These are phyloP conservation scores for Stereum hirsutum DNA, from an alignment of 1,284 basidiomycete species.

Conservation along the genomic window DNA sequence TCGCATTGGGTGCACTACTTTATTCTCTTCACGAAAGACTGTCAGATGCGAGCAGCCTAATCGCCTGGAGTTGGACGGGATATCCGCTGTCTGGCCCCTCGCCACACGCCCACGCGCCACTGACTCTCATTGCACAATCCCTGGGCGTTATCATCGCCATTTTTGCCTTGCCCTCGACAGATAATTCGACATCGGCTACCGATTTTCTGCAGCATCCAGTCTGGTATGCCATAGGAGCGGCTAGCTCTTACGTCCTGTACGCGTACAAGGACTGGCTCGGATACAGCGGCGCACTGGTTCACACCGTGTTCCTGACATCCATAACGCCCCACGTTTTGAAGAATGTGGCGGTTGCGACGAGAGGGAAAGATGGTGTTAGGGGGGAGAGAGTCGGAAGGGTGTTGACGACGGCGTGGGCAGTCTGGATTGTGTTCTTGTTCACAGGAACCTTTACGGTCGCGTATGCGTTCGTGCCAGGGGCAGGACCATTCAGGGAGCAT, in stretches of 20 bases:
- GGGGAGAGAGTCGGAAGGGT: conserved; percentile 21
- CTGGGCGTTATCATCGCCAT: conserved; percentile 44
- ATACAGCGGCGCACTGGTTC: conserved; percentile 61
- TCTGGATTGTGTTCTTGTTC: conserved; percentile 11
- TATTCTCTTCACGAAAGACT: conserved; percentile 76
- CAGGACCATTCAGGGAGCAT: conserved; percentile 70
- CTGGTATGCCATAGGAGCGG: conserved; percentile 43
- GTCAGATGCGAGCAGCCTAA: conserved; percentile 75
- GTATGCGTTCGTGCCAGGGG: conserved; percentile 91
- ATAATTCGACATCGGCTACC: conserved; percentile 13
- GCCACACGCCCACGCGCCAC: conserved; percentile 63
- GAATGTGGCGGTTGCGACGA: conserved; percentile 28
- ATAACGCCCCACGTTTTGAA: conserved; percentile 48
- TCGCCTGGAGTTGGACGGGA: conserved; percentile 90
- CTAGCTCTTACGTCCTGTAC: conserved; percentile 51
- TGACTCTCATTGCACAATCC: conserved; percentile 62
- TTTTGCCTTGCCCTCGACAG: conserved; percentile 21
- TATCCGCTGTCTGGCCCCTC: conserved; percentile 73
- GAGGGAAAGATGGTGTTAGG: conserved; percentile 5
- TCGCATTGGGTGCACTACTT: conserved; percentile 68
- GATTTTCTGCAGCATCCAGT: conserved; percentile 31
- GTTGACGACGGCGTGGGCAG: conserved; percentile 59
- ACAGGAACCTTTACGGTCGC: conserved; percentile 59
- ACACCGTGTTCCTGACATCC: conserved; percentile 64
- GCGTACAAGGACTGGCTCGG: conserved; percentile 63